Percentiles rank a stretch among this genome's conserved stretches.
phyloP scores from a whole-genome alignment of 352 stramenopile genomes.

The Plasmopara halstedii region DNA sequence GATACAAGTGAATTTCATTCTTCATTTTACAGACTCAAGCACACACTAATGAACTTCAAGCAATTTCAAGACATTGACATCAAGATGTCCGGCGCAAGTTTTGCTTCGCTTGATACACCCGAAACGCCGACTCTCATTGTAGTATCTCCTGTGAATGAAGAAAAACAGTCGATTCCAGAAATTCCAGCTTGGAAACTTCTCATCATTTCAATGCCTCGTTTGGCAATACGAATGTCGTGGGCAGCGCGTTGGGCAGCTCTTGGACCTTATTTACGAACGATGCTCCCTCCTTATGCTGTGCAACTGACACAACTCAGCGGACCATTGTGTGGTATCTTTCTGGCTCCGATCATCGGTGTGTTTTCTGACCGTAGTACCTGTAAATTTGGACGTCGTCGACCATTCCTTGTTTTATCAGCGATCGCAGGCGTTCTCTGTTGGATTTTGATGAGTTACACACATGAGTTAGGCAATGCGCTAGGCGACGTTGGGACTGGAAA shows the following conservation, averaged over 20 bases:
- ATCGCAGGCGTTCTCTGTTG: slow-evolving; percentile 41
- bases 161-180: too few species aligned
- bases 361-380: slow-evolving; percentile 40
- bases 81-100: too few species aligned
- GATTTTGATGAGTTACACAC: slow-evolving; percentile 57
- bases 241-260: slow-evolving; percentile 49
- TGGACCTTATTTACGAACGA: slow-evolving; percentile 41
- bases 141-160: too few species aligned
- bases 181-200: slow-evolving; percentile 38
- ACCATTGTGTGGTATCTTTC: slow-evolving; percentile 40
- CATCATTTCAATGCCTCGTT: slow-evolving; percentile 40
- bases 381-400: slow-evolving; percentile 30
- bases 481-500: slow-evolving; percentile 31
- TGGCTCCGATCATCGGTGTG: slow-evolving; percentile 42
- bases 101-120: too few species aligned
- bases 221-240: slow-evolving; percentile 62
- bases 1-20: too few species aligned
- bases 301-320: slow-evolving; percentile 45
- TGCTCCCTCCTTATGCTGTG: slow-evolving; percentile 39
- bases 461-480: slow-evolving; percentile 40
- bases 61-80: too few species aligned
- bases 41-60: too few species aligned
- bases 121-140: too few species aligned
- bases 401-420: slow-evolving; percentile 33
- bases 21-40: too few species aligned